Evolutionary conservation across 768 basidiomycete species (phyloP).

Genomic region (Auriscalpium vulgare): DNA sequence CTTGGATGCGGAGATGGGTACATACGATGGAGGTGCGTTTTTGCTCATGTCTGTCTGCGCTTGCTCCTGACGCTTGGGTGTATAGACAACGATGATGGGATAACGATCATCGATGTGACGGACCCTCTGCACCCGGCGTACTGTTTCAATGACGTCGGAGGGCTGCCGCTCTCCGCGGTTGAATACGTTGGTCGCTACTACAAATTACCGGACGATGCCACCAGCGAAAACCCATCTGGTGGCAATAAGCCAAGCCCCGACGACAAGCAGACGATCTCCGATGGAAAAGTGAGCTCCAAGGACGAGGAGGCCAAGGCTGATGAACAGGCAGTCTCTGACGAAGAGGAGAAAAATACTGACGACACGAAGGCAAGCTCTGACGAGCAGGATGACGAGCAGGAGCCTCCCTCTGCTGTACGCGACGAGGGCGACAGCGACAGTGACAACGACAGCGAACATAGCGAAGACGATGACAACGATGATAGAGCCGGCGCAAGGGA

Average conservation of each 20-base stretch:
- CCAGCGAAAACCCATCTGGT: no score
- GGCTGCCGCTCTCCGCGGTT: background rate
- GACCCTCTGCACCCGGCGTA: background rate
- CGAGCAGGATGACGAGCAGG: background rate
- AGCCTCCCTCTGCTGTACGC: background rate
- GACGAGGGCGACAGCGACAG: background rate
- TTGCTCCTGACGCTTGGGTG: background rate
- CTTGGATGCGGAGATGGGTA: constrained; percentile 20
- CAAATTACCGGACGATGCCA: background rate
- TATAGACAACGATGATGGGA: background rate
- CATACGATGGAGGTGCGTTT: constrained; percentile 20
- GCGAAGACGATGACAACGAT: no score
- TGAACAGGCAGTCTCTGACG: no score
- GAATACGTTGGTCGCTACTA: background rate
- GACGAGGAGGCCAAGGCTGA: no score
- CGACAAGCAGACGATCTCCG: no score
- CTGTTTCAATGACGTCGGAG: background rate
- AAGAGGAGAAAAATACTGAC: no score
- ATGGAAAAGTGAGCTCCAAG: no score
- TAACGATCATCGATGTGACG: constrained; percentile 1
- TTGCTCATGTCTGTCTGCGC: background rate
- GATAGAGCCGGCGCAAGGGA: no score
- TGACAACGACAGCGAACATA: no score
- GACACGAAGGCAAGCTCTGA: background rate
- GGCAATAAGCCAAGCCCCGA: no score